Percentiles rank a stretch among this genome's conserved stretches.
These are phyloP conservation scores for Cyclotella baltica DNA, from an alignment of 108 stramenopile genomes.

Conservation along the genomic window DNA sequence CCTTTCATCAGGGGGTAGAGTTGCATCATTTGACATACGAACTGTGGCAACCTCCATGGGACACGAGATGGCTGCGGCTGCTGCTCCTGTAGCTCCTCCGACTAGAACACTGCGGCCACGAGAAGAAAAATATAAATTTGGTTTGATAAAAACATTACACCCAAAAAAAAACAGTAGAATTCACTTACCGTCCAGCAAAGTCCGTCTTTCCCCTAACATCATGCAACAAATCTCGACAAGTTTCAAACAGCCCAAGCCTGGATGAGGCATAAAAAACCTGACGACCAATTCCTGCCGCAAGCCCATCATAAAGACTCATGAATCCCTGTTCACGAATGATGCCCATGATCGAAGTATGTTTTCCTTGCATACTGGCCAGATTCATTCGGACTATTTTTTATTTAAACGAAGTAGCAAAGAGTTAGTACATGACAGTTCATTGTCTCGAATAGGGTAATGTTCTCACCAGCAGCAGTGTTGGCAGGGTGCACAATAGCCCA, in stretches of 20 bases:
- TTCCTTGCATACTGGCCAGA: constrained; percentile 78
- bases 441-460: background rate
- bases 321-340: constrained; percentile 74
- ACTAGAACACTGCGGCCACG: constrained; percentile 67
- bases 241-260: constrained; percentile 93
- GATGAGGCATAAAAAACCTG: constrained; percentile 93
- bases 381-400: constrained; percentile 74
- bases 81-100: constrained; percentile 86
- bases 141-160: background rate
- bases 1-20: constrained; percentile 78
- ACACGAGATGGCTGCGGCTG: constrained; percentile 91
- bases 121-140: background rate
- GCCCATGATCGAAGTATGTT: constrained; percentile 61
- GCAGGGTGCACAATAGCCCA: constrained; percentile 92
- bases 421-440: background rate
- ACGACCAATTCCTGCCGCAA: constrained; percentile 85
- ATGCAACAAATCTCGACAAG: constrained; percentile 86
- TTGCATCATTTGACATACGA: constrained; percentile 92
- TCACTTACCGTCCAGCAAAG: constrained; percentile 80
- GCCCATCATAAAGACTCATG: constrained; percentile 88
- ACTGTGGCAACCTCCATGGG: constrained; percentile 96
- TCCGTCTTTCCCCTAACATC: constrained; percentile 89
- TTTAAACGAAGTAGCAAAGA: background rate
- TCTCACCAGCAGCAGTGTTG: constrained; percentile 76
- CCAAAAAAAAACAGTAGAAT: background rate